A percentile compares a stretch with the other conserved stretches of the same genome.
Conservation (phyloP, 768 basidiomycete species). For the Tephrocybe sp. region DNA sequence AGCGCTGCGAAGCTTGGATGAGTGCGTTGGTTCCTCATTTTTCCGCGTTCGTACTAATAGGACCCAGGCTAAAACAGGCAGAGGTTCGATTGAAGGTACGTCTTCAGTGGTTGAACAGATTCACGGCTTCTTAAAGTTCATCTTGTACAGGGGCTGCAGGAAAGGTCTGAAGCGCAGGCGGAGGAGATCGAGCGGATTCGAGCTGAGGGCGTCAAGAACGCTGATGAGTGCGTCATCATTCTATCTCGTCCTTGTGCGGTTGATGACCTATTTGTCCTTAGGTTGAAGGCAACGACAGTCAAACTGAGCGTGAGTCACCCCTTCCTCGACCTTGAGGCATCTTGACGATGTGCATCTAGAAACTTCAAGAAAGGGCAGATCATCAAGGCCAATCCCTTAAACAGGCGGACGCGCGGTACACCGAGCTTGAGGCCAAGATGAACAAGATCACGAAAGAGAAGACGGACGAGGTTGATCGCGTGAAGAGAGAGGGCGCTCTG, state of each 20-base stretch:
- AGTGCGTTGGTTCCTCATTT: too few species aligned
- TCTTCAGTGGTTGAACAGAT: too few species aligned
- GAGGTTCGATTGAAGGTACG: slow-evolving; percentile 12
- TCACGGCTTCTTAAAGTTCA: too few species aligned
- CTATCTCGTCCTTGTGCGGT: too few species aligned
- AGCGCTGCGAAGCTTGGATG: too few species aligned
- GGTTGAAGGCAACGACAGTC: neutral
- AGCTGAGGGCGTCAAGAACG: neutral
- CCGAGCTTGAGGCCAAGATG: slow-evolving; percentile 1
- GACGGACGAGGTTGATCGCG: neutral
- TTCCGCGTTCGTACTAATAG: too few species aligned
- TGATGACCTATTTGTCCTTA: neutral
- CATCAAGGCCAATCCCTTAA: neutral
- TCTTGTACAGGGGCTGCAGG: slow-evolving; percentile 1
- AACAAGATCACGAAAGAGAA: neutral
- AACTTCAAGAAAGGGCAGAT: neutral
- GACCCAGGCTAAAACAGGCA: slow-evolving; percentile 1
- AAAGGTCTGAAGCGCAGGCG: neutral
- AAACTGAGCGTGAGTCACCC: neutral
- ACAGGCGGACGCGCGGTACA: neutral
- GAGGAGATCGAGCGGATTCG: neutral
- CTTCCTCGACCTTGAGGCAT: too few species aligned
- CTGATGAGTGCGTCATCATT: neutral
- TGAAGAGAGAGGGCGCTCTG: neutral
- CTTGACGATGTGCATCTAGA: neutral